These are phyloP conservation scores for Nemania diffusa DNA, from an alignment of 2,329 filamentous ascomycete genomes.

Conservation along the genomic window DNA sequence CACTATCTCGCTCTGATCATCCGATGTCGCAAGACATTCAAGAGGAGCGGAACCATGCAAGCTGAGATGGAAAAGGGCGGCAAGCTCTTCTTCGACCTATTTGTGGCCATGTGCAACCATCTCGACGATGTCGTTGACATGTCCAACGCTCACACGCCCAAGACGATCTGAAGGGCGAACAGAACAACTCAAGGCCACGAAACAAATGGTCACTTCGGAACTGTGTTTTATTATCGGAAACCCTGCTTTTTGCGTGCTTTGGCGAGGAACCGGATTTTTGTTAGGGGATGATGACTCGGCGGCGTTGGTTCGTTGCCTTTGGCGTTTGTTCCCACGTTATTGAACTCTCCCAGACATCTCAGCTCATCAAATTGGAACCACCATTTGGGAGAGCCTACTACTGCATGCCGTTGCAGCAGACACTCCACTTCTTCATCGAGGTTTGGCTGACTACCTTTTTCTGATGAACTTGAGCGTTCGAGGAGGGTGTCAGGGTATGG, in stretches of 20 bases:
- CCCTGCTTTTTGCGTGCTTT: slow-evolving; percentile 28
- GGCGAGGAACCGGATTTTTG: slow-evolving; percentile 43
- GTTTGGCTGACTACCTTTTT: slow-evolving; percentile 58
- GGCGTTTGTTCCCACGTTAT: slow-evolving; percentile 55
- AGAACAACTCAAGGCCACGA: slow-evolving; percentile 19
- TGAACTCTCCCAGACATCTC: slow-evolving; percentile 48
- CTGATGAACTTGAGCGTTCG: slow-evolving; percentile 52
- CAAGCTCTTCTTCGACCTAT: slow-evolving; percentile 97
- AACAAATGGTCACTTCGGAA: slow-evolving; percentile 31
- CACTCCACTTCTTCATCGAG: slow-evolving; percentile 61
- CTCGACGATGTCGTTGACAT: slow-evolving; percentile 94
- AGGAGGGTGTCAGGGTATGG: slow-evolving; percentile 54
- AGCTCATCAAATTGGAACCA: slow-evolving; percentile 63
- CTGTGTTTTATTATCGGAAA: slow-evolving; percentile 40
- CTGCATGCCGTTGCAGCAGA: slow-evolving; percentile 49
- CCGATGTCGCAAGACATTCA: slow-evolving; percentile 96
- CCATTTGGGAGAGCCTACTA: slow-evolving; percentile 58
- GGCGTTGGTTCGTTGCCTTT: slow-evolving; percentile 49
- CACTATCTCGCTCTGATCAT: slow-evolving; percentile 98
- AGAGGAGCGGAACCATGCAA: slow-evolving; percentile 98
- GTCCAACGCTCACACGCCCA: slow-evolving; percentile 72
- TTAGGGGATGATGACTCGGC: slow-evolving; percentile 41
- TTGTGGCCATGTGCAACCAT: slow-evolving; percentile 98
- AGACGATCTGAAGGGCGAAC: slow-evolving; percentile 61
- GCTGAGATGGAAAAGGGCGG: slow-evolving; percentile 96